Percentiles rank a stretch among this genome's conserved stretches.
phyloP scores from a whole-genome alignment of 192 early-diverging fungal genomes.

The Coemansia umbellata region DNA sequence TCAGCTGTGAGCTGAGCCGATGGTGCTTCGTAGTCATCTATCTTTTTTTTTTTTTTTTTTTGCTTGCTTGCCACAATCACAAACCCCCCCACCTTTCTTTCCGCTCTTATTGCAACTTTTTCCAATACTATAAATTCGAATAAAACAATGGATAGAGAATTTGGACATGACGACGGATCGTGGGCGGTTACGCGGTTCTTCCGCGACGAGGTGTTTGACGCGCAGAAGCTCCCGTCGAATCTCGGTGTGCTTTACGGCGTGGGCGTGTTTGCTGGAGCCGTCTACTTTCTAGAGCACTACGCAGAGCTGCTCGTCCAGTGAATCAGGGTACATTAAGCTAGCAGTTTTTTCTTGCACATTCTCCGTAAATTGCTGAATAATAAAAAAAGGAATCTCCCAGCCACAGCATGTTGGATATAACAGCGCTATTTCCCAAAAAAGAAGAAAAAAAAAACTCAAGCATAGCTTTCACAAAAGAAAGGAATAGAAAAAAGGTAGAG shows the following conservation, averaged over 20 bases:
- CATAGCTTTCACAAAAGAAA: no score
- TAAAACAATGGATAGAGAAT: slow-evolving; percentile 7
- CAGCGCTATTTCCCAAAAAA: no score
- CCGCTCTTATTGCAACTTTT: no score
- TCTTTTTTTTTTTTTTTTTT: slow-evolving; percentile 1
- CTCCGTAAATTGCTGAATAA: no score
- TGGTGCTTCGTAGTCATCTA: neutral
- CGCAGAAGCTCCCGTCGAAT: slow-evolving; percentile 34
- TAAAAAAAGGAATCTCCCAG: no score
- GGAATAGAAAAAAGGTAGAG: neutral
- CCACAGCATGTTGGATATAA: no score
- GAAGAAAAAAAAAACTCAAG: neutral
- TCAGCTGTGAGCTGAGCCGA: no score
- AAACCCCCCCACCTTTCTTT: no score
- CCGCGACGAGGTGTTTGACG: slow-evolving; percentile 41
- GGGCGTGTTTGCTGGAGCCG: slow-evolving; percentile 45
- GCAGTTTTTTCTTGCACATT: no score
- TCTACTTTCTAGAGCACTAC: slow-evolving; percentile 45
- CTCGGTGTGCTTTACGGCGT: slow-evolving; percentile 47
- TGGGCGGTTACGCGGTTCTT: slow-evolving; percentile 50
- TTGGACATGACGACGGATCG: slow-evolving; percentile 32
- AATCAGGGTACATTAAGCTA: no score
- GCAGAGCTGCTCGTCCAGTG: slow-evolving; percentile 48
- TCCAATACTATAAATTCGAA: neutral
- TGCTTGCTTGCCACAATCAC: neutral